Base-by-base conservation (phyloP, 163 green algal species). In the Scenedesmus sp. region DNA sequence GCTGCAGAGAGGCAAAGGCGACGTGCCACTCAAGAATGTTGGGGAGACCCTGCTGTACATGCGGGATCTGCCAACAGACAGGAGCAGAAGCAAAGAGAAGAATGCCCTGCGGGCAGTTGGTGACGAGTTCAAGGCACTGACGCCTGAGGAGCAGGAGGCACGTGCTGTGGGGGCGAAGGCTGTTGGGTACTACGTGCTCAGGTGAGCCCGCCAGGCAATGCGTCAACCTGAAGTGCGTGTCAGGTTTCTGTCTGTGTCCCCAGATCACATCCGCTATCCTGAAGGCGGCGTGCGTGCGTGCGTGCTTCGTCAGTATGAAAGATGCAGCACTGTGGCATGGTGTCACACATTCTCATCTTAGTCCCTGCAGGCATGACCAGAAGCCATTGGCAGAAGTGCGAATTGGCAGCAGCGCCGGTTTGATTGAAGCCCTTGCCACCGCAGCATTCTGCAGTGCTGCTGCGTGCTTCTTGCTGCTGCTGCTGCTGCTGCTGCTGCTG, bases 161-260 rank as follows among this genome's bases (percentile, higher is more conserved):
- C 51, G 18, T 37, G 51, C 49, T 30, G 37, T 88, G 20, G 16
- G 59, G 16, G 83, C 87, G 42, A 37, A 59, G 13, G 78, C 87
- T 30, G 56, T 87, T 3, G 87, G 87, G 0, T 91, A 91, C n/a
- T 91, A 76, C 53, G 44, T 82, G 87, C 59, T 91, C 40, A 87
- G 87, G 87, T 91, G 59, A 46, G 87, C 1, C 53, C 49, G n/a
- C 5, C 44, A 76, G 80, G 24, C 12, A 3, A 61, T 40, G 20
- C 81, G 18, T 13, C 10, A 30, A 30, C 44, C 9, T 86, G 80
- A 26, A 10, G 30, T 37, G 40, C 20, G 20, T 43, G 44, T 72
- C 2, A 22, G 30, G 7, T 10, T 16, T 33, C 13, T 30, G 15
- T 65, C 15, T 16, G 3, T 30, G 15, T 7, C 15, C 53, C 13